Base-by-base conservation (phyloP, 23 red algal genomes). In the Pyropia haitanensis region DNA sequence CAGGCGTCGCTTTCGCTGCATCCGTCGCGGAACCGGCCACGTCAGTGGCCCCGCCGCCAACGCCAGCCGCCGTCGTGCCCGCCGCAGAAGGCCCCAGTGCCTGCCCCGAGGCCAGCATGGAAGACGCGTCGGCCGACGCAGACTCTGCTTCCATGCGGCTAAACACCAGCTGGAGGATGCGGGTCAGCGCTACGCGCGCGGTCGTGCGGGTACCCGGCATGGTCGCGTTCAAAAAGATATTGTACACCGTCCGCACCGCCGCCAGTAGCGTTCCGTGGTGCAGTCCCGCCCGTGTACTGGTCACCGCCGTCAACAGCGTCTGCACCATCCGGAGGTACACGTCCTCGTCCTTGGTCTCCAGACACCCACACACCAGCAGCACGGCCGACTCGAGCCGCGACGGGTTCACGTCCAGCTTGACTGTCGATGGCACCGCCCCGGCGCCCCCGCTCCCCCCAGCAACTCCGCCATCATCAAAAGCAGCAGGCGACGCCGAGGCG, bases 311-410 rank as follows among this genome's bases (percentile, higher is more conserved):
- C 57, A 96, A 55, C 14, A 96, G 71, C 20, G 83, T 83, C 65
- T 96, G 91, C 62, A 85, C 79, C 76, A 96, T 81, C 31, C 91
- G 77, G 49, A 96, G 67, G 19, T 79, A 88, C 2, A 88, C 85
- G 29, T 76, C 69, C 52, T 96, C 91, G 66, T 96, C 83, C 67
- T 89, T 89, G 29, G 83, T 79, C 49, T 96, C 76, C 25, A 96
- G 65, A 66, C 82, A 83, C 32, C 57, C 71, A 72, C 91, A 96
- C 18, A 87, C 91, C 63, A 79, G 58, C 24, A 75, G 60, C 24
- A 96, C 79, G 16, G 88, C 34, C 60, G 89, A 78, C 67, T 89
- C 85, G 17, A 90, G 63, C 12, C 63, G 52, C 39, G 53, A 60
- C 25, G 55, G 62, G 2, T 60, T 51, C 2, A 71, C 32, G 75